A percentile compares a stretch with the other conserved stretches of the same genome.
phyloP scores from a whole-genome alignment of 148 eudicot species.

The Rheum nobile region DNA sequence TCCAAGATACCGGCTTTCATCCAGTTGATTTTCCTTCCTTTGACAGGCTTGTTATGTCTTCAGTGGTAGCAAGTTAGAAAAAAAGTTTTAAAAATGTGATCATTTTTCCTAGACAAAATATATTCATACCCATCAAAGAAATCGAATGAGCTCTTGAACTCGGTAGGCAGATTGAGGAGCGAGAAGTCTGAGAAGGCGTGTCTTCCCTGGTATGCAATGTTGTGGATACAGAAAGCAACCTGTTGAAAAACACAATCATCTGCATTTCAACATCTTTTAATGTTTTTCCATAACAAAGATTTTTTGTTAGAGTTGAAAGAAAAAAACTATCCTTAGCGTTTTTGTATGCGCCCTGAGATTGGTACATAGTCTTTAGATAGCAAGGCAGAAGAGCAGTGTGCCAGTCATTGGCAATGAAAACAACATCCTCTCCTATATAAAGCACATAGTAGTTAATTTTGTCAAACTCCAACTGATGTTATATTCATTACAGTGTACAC shows the following conservation, averaged over 20 bases:
- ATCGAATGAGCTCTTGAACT: conserved; percentile 63
- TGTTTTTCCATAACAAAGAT: not conserved
- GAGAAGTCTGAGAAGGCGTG: conserved; percentile 62
- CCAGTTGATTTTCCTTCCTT: conserved; percentile 94
- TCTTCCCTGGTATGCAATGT: conserved; percentile 97
- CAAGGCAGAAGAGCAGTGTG: conserved; percentile 90
- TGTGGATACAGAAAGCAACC: conserved; percentile 98
- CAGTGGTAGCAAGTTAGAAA: not conserved
- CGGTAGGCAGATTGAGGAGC: conserved; percentile 62
- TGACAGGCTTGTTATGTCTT: conserved; percentile 69
- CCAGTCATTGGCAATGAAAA: conserved; percentile 95
- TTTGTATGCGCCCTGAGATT: conserved; percentile 49
- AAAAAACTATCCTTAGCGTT: conserved; percentile 53
- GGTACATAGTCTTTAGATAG: conserved; percentile 73
- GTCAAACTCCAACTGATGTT: not conserved
- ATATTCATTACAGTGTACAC: not conserved
- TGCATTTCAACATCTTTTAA: not conserved
- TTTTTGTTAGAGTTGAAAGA: not conserved
- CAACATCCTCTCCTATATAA: conserved; percentile 77
- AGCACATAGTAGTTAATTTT: not conserved
- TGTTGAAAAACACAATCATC: conserved; percentile 14
- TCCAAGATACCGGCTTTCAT: conserved; percentile 86
- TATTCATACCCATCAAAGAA: conserved; percentile 74
- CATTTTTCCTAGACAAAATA: not conserved
- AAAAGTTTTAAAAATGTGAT: not conserved